Evolutionary conservation across 1,284 basidiomycete species (phyloP).

Genomic region (Heterobasidion irregulare): DNA sequence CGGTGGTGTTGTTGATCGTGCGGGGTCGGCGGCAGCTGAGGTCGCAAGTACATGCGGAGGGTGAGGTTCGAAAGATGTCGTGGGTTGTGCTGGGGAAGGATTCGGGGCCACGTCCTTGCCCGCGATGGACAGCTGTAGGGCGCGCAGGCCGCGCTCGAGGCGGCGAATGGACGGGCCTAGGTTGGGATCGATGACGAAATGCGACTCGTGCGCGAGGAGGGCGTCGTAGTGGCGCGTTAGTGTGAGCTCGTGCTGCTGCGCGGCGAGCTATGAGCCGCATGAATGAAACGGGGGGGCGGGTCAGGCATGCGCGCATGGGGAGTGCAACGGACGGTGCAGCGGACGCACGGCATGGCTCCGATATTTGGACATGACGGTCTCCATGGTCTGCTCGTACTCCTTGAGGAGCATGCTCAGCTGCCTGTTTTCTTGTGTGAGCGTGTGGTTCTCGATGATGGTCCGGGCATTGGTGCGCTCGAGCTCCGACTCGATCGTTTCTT

Average conservation of each 20-base stretch:
- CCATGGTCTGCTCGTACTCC: conserved; percentile 93
- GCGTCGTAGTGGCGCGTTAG: conserved; percentile 89
- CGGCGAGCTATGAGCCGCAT: conserved; percentile 52
- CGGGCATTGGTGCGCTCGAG: conserved; percentile 87
- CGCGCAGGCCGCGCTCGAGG: conserved; percentile 63
- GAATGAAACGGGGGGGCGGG: conserved; percentile 3
- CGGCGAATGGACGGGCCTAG: conserved; percentile 53
- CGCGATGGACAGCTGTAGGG: conserved; percentile 62
- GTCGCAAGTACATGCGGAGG: not conserved
- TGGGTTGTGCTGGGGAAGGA: not conserved
- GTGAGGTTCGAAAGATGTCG: not conserved
- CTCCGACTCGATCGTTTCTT: conserved; percentile 91
- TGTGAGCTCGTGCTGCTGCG: conserved; percentile 86
- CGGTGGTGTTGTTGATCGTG: not conserved
- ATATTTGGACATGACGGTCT: conserved; percentile 96
- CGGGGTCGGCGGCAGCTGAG: not conserved
- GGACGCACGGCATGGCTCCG: conserved; percentile 80
- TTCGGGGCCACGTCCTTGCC: conserved; percentile 47
- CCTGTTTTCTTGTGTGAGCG: conserved; percentile 88
- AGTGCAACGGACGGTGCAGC: not conserved
- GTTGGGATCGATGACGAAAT: conserved; percentile 46
- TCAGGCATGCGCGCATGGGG: not conserved
- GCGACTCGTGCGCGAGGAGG: conserved; percentile 70
- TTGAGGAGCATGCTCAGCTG: conserved; percentile 84
- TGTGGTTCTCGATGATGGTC: conserved; percentile 90